Evolutionary conservation across 2,329 filamentous ascomycete species (phyloP), one percentile per base, ranked within the genome.

Genomic region (Trichoderma arundinaceum): DNA sequence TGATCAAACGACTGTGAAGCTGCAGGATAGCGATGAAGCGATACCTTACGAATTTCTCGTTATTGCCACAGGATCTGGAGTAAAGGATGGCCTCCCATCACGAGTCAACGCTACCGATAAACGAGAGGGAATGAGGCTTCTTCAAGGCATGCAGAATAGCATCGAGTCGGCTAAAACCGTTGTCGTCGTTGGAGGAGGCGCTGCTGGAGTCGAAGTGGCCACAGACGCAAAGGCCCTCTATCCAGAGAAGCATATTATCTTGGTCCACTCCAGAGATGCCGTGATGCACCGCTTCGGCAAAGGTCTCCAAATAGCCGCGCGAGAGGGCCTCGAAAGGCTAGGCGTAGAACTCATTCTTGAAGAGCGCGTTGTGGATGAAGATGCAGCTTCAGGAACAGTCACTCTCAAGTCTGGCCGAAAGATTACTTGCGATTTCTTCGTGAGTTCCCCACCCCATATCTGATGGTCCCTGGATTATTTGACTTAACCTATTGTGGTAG

Each of bases 171-270:
- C 83, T 1, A 72, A 72, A 12, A 77, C 76, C 35, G 69, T 86
- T 7, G 82, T 85, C 1, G 79, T 86, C 0, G 79, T 85, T 0
- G 87, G 87, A 1, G 86, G 85, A 0, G 87, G 87, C 2, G 85
- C 87, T 0, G 87, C 86, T 0, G 87, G 87, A 1, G 83, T 89
- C 0, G 85, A 89, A 74, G 75, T 89, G 39, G 86, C 85, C 0
- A 81, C 84, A 0, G 87, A 90, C 70, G 82, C 84, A 9, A 88
- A 87, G 73, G 79, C 79, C 5, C 72, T 77, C 9, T 87, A 85
- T 68, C 84, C 85, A 0, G 79, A 83, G 7, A 89, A 89, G 74
- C 74, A 76, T 0, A 82, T 90, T 9, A 81, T 81, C 0, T 72
- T 90, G 7, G 78, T 90, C 0, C 86, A 89, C 72, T 89, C 87